phyloP scores from a whole-genome alignment of 208 protist genomes.

The Acanthamoeba royreba region DNA sequence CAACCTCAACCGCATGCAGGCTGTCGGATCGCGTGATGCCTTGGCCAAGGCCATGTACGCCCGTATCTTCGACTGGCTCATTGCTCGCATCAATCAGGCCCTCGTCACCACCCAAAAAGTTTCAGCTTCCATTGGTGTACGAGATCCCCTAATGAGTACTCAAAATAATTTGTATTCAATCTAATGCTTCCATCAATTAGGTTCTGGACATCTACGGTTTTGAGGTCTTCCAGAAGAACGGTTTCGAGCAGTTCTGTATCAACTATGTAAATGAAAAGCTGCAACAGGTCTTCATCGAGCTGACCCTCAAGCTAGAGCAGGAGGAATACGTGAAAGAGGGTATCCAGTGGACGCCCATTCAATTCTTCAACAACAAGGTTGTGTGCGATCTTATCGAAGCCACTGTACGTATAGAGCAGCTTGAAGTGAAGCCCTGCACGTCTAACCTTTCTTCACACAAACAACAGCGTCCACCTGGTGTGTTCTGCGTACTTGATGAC shows the following conservation, averaged over 20 bases:
- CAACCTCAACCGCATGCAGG: slow-evolving; percentile 52
- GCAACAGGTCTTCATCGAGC: slow-evolving; percentile 95
- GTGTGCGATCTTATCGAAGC: slow-evolving; percentile 93
- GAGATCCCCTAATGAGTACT: no score
- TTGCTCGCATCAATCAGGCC: slow-evolving; percentile 79
- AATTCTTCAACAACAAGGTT: slow-evolving; percentile 96
- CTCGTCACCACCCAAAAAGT: background rate
- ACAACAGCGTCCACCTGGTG: slow-evolving; percentile 81
- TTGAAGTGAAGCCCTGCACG: no score
- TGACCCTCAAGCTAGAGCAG: slow-evolving; percentile 89
- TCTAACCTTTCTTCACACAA: no score
- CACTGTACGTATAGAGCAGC: no score
- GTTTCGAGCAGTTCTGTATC: slow-evolving; percentile 98
- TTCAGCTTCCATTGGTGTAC: slow-evolving; percentile 77
- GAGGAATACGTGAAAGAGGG: slow-evolving; percentile 94
- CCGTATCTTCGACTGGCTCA: slow-evolving; percentile 84
- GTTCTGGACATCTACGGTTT: slow-evolving; percentile 98
- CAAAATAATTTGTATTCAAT: no score
- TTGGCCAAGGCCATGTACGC: slow-evolving; percentile 80
- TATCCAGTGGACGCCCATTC: slow-evolving; percentile 93
- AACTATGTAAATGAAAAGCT: slow-evolving; percentile 98
- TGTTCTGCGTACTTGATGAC: slow-evolving; percentile 94
- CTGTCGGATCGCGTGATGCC: slow-evolving; percentile 65
- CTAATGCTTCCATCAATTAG: slow-evolving; percentile 89
- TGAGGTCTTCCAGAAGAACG: slow-evolving; percentile 93